Evolutionary conservation across 1,284 basidiomycete genomes (phyloP), one percentile per base, ranked within the genome.

Genomic region (Ceratobasidium theobromae): DNA sequence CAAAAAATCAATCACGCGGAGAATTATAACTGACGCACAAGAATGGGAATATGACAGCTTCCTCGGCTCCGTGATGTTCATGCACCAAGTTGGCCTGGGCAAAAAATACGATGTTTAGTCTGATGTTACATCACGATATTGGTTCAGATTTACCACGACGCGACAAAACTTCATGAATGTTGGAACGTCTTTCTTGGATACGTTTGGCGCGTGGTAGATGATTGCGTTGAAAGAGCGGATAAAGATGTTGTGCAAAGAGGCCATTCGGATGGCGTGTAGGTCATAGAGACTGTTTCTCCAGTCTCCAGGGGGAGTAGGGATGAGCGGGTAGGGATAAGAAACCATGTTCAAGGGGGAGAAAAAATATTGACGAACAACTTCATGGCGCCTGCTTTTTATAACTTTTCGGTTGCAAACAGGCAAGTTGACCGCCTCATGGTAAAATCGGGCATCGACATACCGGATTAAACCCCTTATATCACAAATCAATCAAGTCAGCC

Each of bases 161-260:
- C 21, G 45, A 25, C 57, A 62, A 33, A 48, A 62, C 46, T 62
- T 62, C 32, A 62, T 49, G 14, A 49, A 62, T 33, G 30, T 16
- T 8, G 57, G 57, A 2, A 62, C 46, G 32, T 62, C 57, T n/a
- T 23, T 40, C 18, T 18, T 6, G 9, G 11, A 11, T 5, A 62
- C 21, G 4, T 62, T 62, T 1, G 57, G 57, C 16, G 46, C 57
- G 28, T 64, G 58, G 35, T 64, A 52, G 14, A 64, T 64, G 25
- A 64, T 64, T 3, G 58, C 48, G 38, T 64, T 64, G 27, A 64
- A 64, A 12, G 58, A 25, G 4, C 58, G 58, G 21, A 64, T 64
- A 3, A 52, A n/a, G 21, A 64, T 52, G 25, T 64, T 64, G 25
- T 64, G 58, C 14, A 64, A 1, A n/a, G 46, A 46, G 3, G 58